These are phyloP conservation scores for Pezicula rhizophila DNA, from an alignment of 2,329 filamentous ascomycete genomes.

Conservation along the genomic window DNA sequence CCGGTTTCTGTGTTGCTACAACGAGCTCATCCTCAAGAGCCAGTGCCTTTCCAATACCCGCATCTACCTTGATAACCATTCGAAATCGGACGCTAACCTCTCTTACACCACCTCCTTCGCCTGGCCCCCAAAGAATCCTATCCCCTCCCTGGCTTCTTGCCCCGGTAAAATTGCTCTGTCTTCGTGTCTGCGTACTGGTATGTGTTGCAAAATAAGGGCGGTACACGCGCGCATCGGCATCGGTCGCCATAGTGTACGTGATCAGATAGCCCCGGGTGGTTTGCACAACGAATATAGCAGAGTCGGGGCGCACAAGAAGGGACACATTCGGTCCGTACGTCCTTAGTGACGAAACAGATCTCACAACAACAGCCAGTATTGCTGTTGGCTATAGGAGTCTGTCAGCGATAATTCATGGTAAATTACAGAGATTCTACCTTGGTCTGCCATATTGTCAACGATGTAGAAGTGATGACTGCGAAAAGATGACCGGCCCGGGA, in stretches of 20 bases:
- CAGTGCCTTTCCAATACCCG: slow-evolving; percentile 80
- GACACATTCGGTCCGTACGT: slow-evolving; percentile 82
- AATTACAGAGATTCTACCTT: slow-evolving; percentile 50
- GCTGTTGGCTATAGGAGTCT: slow-evolving; percentile 65
- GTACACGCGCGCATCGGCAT: slow-evolving; percentile 77
- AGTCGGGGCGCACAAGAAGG: slow-evolving; percentile 83
- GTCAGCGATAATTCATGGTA: slow-evolving; percentile 2
- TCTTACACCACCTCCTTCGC: slow-evolving; percentile 74
- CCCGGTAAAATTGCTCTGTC: slow-evolving; percentile 55
- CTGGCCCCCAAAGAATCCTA: slow-evolving; percentile 65
- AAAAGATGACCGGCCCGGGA: slow-evolving; percentile 79
- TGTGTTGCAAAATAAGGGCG: slow-evolving; percentile 71
- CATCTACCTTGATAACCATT: slow-evolving; percentile 97
- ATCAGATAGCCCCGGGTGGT: slow-evolving; percentile 83
- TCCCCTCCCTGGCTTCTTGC: slow-evolving; percentile 42
- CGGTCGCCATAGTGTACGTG: slow-evolving; percentile 86
- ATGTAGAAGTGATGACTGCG: slow-evolving; percentile 77
- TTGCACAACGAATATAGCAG: slow-evolving; percentile 84
- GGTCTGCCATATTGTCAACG: slow-evolving; percentile 93
- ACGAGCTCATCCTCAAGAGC: slow-evolving; percentile 90
- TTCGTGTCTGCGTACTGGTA: slow-evolving; percentile 55
- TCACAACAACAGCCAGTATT: slow-evolving; percentile 76
- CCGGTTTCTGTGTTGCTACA: slow-evolving; percentile 84
- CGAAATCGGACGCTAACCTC: slow-evolving; percentile 89
- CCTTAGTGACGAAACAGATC: slow-evolving; percentile 71